A percentile compares a stretch with the other conserved stretches of the same genome.
Evolutionary conservation across 2,329 filamentous ascomycete species (phyloP).

Genomic region (Ceratocystis destructans): DNA sequence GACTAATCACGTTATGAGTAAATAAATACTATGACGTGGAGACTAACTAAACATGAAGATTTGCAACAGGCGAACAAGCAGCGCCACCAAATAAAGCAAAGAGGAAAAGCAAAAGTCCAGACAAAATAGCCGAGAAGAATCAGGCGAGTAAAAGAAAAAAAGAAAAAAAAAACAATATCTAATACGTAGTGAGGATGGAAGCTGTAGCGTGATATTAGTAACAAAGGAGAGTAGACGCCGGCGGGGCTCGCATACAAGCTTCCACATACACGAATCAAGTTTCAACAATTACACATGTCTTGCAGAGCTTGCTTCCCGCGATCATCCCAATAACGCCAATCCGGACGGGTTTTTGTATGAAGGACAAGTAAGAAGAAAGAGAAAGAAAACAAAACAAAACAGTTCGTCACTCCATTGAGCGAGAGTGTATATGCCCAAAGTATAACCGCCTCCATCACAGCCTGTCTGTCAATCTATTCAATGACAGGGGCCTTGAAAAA

Average conservation of each 20-base stretch:
- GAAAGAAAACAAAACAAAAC: background rate
- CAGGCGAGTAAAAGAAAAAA: background rate
- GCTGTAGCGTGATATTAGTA: background rate
- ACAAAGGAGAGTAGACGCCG: background rate
- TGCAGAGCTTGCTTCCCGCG: background rate
- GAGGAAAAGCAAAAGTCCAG: conserved; percentile 3
- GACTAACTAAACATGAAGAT: background rate
- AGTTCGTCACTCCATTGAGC: background rate
- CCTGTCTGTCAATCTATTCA: background rate
- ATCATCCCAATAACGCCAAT: conserved; percentile 1
- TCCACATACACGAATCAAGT: background rate
- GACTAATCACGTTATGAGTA: background rate
- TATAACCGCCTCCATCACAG: conserved; percentile 6
- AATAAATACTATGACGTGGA: background rate
- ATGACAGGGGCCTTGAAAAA: conserved; percentile 4
- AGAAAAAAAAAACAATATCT: conserved; percentile 4
- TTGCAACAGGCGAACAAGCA: background rate
- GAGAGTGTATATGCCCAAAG: background rate
- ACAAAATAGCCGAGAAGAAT: background rate
- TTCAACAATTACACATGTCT: background rate
- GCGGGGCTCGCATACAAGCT: background rate
- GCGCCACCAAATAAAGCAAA: background rate
- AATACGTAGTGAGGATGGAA: conserved; percentile 1
- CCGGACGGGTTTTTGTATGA: background rate
- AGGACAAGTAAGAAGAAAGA: background rate